phyloP scores from a whole-genome alignment of 1,139 yeast species.

The Citeromyces hawaiiensis region DNA sequence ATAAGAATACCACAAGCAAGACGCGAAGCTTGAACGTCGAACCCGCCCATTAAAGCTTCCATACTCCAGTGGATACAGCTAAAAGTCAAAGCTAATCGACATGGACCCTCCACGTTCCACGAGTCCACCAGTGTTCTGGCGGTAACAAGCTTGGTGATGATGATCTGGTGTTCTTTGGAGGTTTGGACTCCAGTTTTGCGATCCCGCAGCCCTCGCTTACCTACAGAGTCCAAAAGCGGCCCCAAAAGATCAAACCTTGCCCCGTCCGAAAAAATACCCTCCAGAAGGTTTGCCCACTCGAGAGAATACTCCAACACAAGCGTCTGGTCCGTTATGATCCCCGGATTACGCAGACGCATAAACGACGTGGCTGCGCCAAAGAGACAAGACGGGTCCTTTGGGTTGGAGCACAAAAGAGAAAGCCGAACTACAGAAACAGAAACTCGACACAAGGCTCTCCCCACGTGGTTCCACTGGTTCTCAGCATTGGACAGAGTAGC shows the following conservation, averaged over 20 bases:
- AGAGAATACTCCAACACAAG: conserved; percentile 45
- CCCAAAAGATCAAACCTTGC: conserved; percentile 26
- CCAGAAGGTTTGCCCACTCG: conserved; percentile 31
- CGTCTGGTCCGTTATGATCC: conserved; percentile 45
- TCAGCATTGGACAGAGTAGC: conserved; percentile 34
- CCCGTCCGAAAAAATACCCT: conserved; percentile 23
- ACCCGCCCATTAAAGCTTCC: conserved; percentile 38
- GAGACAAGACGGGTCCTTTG: conserved; percentile 18
- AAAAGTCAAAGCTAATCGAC: conserved; percentile 31
- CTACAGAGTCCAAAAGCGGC: conserved; percentile 34
- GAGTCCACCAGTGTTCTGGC: conserved; percentile 44
- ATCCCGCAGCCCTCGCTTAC: conserved; percentile 30
- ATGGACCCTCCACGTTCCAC: conserved; percentile 14
- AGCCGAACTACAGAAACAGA: conserved; percentile 34
- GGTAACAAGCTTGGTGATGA: conserved; percentile 44
- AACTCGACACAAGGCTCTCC: conserved; percentile 52
- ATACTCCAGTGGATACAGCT: conserved; percentile 51
- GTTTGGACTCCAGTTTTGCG: background rate
- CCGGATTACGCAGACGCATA: conserved; percentile 29
- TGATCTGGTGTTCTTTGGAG: conserved; percentile 35
- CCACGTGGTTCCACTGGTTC: conserved; percentile 45
- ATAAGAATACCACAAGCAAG: conserved; percentile 47
- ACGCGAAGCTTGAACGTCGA: conserved; percentile 47
- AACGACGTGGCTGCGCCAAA: conserved; percentile 32
- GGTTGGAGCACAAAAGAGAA: conserved; percentile 18